Evolutionary conservation across 768 basidiomycete species (phyloP).

Genomic region (Russula sp.): DNA sequence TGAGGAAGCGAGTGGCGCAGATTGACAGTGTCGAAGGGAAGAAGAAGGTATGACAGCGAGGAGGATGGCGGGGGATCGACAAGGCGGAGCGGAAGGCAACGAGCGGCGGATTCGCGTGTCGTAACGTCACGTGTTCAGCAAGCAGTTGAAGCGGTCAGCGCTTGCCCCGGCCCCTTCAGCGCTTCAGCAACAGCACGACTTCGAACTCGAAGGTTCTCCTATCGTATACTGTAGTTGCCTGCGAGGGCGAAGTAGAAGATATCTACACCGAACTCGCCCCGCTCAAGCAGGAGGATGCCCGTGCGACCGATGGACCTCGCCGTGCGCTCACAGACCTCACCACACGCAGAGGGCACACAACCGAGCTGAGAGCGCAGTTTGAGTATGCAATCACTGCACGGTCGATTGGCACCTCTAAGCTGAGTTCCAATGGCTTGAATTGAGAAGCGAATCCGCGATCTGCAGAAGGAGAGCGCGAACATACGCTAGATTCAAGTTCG

Average conservation of each 20-base stretch:
- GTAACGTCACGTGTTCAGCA: no score
- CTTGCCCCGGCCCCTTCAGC: no score
- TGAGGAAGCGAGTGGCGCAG: background rate
- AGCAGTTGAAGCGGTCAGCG: no score
- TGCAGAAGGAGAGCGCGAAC: constrained; percentile 78
- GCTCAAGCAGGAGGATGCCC: constrained; percentile 53
- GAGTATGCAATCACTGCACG: constrained; percentile 45
- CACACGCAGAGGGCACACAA: constrained; percentile 48
- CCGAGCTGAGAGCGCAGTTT: constrained; percentile 50
- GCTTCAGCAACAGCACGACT: no score
- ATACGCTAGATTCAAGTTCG: constrained; percentile 86
- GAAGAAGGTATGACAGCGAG: no score
- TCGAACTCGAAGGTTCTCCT: constrained; percentile 50
- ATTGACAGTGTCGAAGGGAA: no score
- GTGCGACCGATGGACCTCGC: constrained; percentile 43
- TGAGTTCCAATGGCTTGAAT: constrained; percentile 62
- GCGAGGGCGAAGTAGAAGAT: constrained; percentile 51
- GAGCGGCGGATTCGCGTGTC: no score
- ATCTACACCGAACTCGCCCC: constrained; percentile 54
- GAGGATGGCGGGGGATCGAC: no score
- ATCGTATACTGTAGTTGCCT: constrained; percentile 46
- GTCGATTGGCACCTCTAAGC: constrained; percentile 50
- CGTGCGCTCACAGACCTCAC: constrained; percentile 47
- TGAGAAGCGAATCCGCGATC: constrained; percentile 59
- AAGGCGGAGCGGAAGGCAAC: no score